Conservation (phyloP, 192 early-diverging fungal species). For the Coemansia sp. region DNA sequence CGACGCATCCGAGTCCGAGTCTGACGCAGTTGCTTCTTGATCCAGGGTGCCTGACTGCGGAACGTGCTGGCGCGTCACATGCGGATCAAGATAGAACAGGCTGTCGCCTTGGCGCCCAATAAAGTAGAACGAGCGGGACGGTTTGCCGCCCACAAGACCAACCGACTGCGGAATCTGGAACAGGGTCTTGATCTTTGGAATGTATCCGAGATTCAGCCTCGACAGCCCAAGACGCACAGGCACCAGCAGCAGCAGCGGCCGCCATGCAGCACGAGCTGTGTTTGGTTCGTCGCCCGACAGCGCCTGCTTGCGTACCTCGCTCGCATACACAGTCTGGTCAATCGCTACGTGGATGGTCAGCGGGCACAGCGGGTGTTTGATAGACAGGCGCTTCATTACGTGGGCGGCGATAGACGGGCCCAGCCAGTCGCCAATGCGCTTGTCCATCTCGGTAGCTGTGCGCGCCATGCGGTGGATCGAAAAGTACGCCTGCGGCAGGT, state of each 20-base stretch:
- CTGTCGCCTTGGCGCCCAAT: constrained; percentile 49
- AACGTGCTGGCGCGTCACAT: constrained; percentile 49
- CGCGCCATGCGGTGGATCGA: constrained; percentile 56
- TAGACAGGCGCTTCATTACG: constrained; percentile 52
- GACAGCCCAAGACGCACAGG: constrained; percentile 56
- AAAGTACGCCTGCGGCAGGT: constrained; percentile 40
- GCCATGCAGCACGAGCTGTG: constrained; percentile 11
- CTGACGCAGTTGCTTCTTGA: constrained; percentile 10
- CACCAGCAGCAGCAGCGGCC: constrained; percentile 47
- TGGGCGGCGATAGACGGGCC: constrained; percentile 56
- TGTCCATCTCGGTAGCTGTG: constrained; percentile 51
- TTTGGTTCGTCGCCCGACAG: constrained; percentile 26
- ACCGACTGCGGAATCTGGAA: constrained; percentile 56
- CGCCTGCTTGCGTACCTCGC: constrained; percentile 45
- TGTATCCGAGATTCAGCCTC: constrained; percentile 45
- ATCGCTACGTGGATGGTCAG: constrained; percentile 50
- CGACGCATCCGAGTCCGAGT: constrained; percentile 46
- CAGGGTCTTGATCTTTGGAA: constrained; percentile 50
- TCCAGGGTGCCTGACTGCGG: constrained; percentile 27
- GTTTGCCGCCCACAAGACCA: constrained; percentile 54
- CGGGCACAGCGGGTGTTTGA: constrained; percentile 45
- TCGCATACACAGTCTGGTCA: constrained; percentile 55
- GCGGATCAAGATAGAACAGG: constrained; percentile 56
- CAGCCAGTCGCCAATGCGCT: constrained; percentile 57
- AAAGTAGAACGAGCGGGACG: constrained; percentile 55